phyloP scores from a whole-genome alignment of 306 rosid genomes.

The Dryas drummondii region DNA sequence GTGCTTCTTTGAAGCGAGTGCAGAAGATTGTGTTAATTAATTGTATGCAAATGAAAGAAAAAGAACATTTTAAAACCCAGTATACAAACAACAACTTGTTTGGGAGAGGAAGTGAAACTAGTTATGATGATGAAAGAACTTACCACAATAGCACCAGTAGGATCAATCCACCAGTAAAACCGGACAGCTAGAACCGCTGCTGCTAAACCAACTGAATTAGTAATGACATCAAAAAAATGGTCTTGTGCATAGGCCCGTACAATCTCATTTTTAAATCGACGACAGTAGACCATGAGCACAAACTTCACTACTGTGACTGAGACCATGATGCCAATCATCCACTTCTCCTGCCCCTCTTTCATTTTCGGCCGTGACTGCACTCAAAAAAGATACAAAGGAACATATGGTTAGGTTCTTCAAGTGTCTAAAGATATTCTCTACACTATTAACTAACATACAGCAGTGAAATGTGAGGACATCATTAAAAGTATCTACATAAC shows the following conservation, averaged over 20 bases:
- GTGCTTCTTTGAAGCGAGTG: too few relatives aligned
- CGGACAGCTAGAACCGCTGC: constrained; percentile 74
- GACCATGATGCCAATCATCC: constrained; percentile 74
- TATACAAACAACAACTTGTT: neutral
- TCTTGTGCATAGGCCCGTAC: constrained; percentile 77
- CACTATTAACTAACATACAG: neutral
- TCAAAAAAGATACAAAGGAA: constrained; percentile 8
- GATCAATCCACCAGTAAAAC: constrained; percentile 73
- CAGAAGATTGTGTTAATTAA: too few relatives aligned
- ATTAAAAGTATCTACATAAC: neutral
- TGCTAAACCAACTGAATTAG: constrained; percentile 78
- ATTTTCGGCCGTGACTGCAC: constrained; percentile 41
- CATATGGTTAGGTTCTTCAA: neutral
- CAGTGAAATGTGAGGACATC: neutral
- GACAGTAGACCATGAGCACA: constrained; percentile 69
- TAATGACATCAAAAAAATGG: constrained; percentile 69
- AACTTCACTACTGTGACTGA: constrained; percentile 72
- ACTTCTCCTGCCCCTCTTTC: constrained; percentile 31
- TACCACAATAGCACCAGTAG: constrained; percentile 74
- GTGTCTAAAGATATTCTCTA: neutral
- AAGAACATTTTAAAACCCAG: too few relatives aligned
- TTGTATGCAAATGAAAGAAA: too few relatives aligned
- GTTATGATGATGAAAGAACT: constrained; percentile 27
- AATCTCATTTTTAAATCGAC: constrained; percentile 67
- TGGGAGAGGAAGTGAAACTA: neutral